Base-by-base conservation (phyloP, 1,139 yeast species). In the Scheffersomyces illinoinensis region DNA sequence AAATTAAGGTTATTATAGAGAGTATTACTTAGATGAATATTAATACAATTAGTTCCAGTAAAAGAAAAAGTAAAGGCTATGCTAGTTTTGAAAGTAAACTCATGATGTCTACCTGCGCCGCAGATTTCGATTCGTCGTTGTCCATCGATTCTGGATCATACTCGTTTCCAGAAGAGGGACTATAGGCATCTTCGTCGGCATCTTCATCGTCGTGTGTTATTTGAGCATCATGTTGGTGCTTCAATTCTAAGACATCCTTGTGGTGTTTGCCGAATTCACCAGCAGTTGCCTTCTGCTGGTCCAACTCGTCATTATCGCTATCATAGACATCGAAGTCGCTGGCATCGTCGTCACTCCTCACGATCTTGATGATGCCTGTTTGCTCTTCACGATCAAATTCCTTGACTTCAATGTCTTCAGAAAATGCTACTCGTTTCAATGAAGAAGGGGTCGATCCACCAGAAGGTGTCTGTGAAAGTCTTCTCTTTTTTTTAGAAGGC, bases 401-500 rank as follows among this genome's bases (percentile, higher is more conserved):
- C 61, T 80, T 79, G 23, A 81, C 75, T 62, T 79, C 80, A n/a
- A 81, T 71, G 57, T 79, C 78, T 56, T 80, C 83, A 0, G 83
- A 75, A 61, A 81, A 81, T 18, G 84, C 84, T 10, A 81, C 85
- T 23, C 77, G 64, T 59, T 80, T 81, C 53, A 67, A 66, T 8
- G 68, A 61, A 2, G 75, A 65, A 2, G 77, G 77, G 4, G 77
- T 71, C 0, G 75, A 70, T 17, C 67, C 70, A 3, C 75, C 74
- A 14, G 74, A 72, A 3, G 72, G 69, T 0, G 72, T 60, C 47
- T 63, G 66, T 7, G 68, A 66, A 1, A 63, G 63, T 46, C 62
- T 61, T 59, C 68, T 63, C 57, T 61, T 65, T 46, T 61, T 58
- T 20, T 55, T 56, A 54, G 39, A 57, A 48, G 23, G 56, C 52